phyloP scores from a whole-genome alignment of 1,284 basidiomycete genomes.

The Leccinum griseonigrum region DNA sequence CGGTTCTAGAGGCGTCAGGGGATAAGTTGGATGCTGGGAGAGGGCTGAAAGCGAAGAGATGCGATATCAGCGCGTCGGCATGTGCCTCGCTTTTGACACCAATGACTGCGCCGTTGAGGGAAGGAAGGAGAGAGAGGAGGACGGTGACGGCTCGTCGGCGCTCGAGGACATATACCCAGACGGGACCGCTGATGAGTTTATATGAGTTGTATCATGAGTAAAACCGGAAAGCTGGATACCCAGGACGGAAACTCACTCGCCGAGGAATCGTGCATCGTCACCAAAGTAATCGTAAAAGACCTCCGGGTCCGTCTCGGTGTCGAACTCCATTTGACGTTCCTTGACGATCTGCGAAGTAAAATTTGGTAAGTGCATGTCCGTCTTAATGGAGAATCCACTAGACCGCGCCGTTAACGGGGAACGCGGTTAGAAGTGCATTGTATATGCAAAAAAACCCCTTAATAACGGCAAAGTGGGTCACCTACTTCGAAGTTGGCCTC shows the following conservation, averaged over 20 bases:
- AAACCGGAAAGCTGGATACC: constrained; percentile 8
- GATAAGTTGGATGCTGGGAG: constrained; percentile 66
- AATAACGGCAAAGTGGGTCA: constrained; percentile 5
- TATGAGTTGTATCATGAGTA: constrained; percentile 6
- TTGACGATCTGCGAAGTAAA: constrained; percentile 61
- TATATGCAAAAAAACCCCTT: constrained; percentile 4
- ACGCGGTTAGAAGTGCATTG: constrained; percentile 4
- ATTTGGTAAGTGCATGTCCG: constrained; percentile 8
- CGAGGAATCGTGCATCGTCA: constrained; percentile 65
- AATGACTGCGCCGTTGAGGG: constrained; percentile 70
- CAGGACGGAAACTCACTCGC: constrained; percentile 54
- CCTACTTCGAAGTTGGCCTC: constrained; percentile 75
- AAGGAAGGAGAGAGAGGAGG: constrained; percentile 70
- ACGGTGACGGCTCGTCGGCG: constrained; percentile 74
- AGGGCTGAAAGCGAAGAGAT: constrained; percentile 75
- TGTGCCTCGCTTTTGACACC: constrained; percentile 59
- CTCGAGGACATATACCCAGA: constrained; percentile 85
- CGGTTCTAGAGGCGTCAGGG: constrained; percentile 34
- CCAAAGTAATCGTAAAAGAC: constrained; percentile 74
- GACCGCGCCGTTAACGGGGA: constrained; percentile 3
- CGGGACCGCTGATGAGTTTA: constrained; percentile 56
- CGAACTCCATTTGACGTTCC: constrained; percentile 81
- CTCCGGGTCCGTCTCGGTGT: constrained; percentile 73
- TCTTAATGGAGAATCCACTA: constrained; percentile 16
- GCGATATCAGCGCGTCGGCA: constrained; percentile 72